Evolutionary conservation across 306 rosid genomes (phyloP), one percentile per base, ranked within the genome.

Genomic region (Vicia villosa): DNA sequence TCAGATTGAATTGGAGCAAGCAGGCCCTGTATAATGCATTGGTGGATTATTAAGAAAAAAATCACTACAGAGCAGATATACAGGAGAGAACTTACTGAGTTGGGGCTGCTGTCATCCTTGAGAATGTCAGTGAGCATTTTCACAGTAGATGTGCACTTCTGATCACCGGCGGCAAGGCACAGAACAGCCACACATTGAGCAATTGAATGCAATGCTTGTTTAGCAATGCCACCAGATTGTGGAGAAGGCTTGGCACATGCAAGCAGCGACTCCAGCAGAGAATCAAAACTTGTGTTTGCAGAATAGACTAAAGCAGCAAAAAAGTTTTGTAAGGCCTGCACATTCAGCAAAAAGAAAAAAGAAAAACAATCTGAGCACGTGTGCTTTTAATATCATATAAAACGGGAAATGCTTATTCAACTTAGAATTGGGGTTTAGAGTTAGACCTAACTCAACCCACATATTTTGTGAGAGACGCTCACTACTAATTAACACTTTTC

Each of bases 131-230:
- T 87, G 40, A 95, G 99, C 99, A 95, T 91, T 74, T 78, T 78
- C 51, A 95, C 99, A 11, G 99, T 95, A 59, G 96, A 82, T 59
- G 93, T 86, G 77, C 91, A 95, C 78, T 89, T 85, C 63, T 84
- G 79, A 81, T 87, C 96, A 81, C 97, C 97, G 45, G 99, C 97
- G 42, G 96, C 96, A 82, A 95, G 97, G 82, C 99, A 89, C 63
- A 95, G 87, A 70, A 95, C 99, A 64, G 96, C 97, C 55, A 95
- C 97, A 52, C 99, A 91, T 77, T 91, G 97, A 8, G 97, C 97
- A 57, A 95, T 89, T 49, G 99, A 95, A 84, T 86, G 85, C 79
- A 95, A 81, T 51, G 99, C 99, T 71, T 95, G 99, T 74, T 91
- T 95, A 65, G 99, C 99, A 76, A 95, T 89, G 76, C 97, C 99